Evolutionary conservation across 2,329 filamentous ascomycete species (phyloP).

Genomic region (Didymella glomerata): DNA sequence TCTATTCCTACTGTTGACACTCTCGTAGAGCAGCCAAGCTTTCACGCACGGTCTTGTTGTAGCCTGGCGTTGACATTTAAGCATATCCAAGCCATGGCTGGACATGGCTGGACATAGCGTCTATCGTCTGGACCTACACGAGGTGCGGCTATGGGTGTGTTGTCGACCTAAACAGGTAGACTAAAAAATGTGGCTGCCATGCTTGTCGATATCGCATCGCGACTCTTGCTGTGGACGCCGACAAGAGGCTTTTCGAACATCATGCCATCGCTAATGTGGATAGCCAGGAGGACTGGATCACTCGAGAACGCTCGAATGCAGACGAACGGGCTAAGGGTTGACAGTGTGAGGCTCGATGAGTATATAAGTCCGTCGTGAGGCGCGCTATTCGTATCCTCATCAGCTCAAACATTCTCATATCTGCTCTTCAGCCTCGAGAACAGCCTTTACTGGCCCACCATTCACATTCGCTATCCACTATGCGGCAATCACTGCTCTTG

Average conservation of each 20-base stretch:
- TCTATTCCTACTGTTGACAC: neutral
- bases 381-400: conserved; percentile 4
- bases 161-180: conserved; percentile 7
- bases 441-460: conserved; percentile 7
- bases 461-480: conserved; percentile 16
- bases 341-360: neutral
- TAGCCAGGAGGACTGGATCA: conserved; percentile 11
- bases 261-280: conserved; percentile 10
- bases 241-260: conserved; percentile 12
- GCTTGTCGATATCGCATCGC: conserved; percentile 9
- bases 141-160: conserved; percentile 7
- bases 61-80: conserved; percentile 5
- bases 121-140: conserved; percentile 3
- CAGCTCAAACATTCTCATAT: conserved; percentile 23
- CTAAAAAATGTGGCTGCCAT: conserved; percentile 23
- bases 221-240: conserved; percentile 1
- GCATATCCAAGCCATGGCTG: conserved; percentile 13
- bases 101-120: conserved; percentile 5
- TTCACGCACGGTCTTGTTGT: conserved; percentile 6
- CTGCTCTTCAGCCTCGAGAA: conserved; percentile 14
- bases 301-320: conserved; percentile 12
- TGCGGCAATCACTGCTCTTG: conserved; percentile 28
- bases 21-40: conserved; percentile 3
- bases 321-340: neutral
- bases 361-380: conserved; percentile 22